Evolutionary conservation across 2,329 filamentous ascomycete species (phyloP), one percentile per base, ranked within the genome.

Genomic region (Coniochaeta ligniaria): DNA sequence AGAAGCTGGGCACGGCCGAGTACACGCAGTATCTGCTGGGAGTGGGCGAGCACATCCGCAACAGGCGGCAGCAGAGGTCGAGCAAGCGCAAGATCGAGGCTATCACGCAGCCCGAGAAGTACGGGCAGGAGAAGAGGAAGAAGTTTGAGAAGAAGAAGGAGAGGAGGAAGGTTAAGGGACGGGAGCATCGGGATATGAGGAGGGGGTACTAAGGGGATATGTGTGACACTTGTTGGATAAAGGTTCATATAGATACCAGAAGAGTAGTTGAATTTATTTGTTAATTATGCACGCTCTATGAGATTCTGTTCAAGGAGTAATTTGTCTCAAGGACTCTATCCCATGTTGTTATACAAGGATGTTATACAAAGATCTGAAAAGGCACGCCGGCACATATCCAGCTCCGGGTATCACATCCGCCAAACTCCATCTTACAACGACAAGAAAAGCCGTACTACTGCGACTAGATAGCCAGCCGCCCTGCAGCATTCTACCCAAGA

Each of bases 41-140:
- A 45, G 91, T 96, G 7, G 85, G 91, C 62, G 86, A 89, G 59
- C 83, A 81, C 17, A 87, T 95, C n/a, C 84, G 83, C 69, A 81
- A 83, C 65, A 85, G 88, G 68, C 81, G 95, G 66, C 85, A 91
- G 71, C 84, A 87, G 68, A 80, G 96, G 65, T 85, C 89, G 59
- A 85, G 82, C 64, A 99, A 99, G 83, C 84, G 95, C 69, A 91
- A 91, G 75, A 91, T 98, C 65, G 93, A 96, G 71, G 91, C 91
- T 12, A 87, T 99, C 26, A 83, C 83, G 57, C 85, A 89, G 69
- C 95, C 95, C 1, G 94, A 95, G 76, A 88, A 82, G 71, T 86
- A 87, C 67, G 91, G 87, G 31, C 80, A 83, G 69, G 87, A 89
- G 67, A 97, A 97, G 85, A 86, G 84, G 72, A 90, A 88, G 78